A percentile compares a stretch with the other conserved stretches of the same genome.
phyloP scores from a whole-genome alignment of 2,329 filamentous ascomycete genomes.

The Penicillium sp. region DNA sequence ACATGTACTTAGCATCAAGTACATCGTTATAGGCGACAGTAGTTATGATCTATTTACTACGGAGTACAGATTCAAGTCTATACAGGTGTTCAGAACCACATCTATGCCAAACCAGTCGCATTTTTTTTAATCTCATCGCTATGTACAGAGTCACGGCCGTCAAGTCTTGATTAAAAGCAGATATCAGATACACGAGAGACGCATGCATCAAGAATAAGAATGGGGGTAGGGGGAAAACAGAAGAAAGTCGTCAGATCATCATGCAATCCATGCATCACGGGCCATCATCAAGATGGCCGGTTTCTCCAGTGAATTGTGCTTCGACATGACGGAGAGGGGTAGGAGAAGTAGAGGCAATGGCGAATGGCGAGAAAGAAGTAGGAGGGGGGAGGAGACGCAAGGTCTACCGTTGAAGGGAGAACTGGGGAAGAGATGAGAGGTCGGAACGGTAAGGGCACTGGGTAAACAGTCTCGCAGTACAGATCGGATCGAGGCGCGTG shows the following conservation, averaged over 20 bases:
- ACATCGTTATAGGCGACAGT: neutral
- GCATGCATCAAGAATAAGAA: slow-evolving; percentile 15
- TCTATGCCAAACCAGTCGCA: slow-evolving; percentile 16
- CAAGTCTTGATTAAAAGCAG: slow-evolving; percentile 20
- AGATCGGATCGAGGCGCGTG: neutral
- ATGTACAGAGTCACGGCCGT: slow-evolving; percentile 18
- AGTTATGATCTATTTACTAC: neutral
- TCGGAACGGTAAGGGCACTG: neutral
- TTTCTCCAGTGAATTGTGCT: slow-evolving; percentile 3
- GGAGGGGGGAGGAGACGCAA: neutral
- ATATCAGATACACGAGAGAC: slow-evolving; percentile 18
- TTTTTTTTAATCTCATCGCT: slow-evolving; percentile 14
- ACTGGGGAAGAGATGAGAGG: neutral
- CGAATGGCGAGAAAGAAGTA: neutral
- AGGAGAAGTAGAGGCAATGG: slow-evolving; percentile 1
- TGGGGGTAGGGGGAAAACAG: neutral
- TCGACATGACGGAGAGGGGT: slow-evolving; percentile 13
- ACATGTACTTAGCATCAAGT: neutral
- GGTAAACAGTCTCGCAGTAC: neutral
- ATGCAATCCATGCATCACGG: slow-evolving; percentile 13
- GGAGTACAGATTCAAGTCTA: neutral
- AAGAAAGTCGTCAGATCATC: slow-evolving; percentile 16
- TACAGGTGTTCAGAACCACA: neutral
- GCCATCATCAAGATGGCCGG: slow-evolving; percentile 19
- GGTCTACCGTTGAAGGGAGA: slow-evolving; percentile 1